Percentiles rank a stretch among this genome's conserved stretches.
These are phyloP conservation scores for Brettanomyces custersianus DNA, from an alignment of 805 yeast genomes.

Conservation along the genomic window DNA sequence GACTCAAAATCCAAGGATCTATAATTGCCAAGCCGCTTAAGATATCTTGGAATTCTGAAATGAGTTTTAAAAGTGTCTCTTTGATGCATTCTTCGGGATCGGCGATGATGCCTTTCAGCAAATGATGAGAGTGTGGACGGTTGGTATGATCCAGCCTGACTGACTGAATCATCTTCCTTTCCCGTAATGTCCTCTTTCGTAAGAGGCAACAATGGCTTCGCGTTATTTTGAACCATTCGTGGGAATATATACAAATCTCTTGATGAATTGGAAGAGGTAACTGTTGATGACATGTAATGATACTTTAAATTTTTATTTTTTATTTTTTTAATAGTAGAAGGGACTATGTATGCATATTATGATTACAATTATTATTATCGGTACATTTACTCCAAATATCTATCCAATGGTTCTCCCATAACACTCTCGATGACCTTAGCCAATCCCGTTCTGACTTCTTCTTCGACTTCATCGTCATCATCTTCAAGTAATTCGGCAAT, in stretches of 20 bases:
- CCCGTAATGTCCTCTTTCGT: conserved; percentile 11
- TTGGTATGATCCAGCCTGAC: conserved; percentile 7
- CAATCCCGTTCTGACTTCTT: conserved; percentile 82
- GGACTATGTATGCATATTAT: too few species aligned
- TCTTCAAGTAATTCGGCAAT: conserved; percentile 94
- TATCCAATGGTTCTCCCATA: conserved; percentile 89
- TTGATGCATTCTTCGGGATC: conserved; percentile 6
- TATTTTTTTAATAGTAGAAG: too few species aligned
- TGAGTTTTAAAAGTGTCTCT: conserved; percentile 7
- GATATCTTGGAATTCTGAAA: conserved; percentile 21
- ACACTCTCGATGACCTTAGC: conserved; percentile 88
- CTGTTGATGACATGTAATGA: too few species aligned
- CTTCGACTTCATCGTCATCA: conserved; percentile 88
- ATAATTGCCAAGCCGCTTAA: conserved; percentile 51
- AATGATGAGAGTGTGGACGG: conserved; percentile 9
- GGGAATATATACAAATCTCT: neutral
- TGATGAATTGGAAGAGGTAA: neutral
- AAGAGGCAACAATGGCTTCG: conserved; percentile 9
- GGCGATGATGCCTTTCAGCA: conserved; percentile 8
- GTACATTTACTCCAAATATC: conserved; percentile 41
- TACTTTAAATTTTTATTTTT: neutral
- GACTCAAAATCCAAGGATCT: conserved; percentile 86
- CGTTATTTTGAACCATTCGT: too few species aligned
- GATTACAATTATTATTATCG: too few species aligned
- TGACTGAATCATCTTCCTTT: conserved; percentile 2